Conservation (phyloP, 129 eudicot genomes). For the Calendula officinalis region DNA sequence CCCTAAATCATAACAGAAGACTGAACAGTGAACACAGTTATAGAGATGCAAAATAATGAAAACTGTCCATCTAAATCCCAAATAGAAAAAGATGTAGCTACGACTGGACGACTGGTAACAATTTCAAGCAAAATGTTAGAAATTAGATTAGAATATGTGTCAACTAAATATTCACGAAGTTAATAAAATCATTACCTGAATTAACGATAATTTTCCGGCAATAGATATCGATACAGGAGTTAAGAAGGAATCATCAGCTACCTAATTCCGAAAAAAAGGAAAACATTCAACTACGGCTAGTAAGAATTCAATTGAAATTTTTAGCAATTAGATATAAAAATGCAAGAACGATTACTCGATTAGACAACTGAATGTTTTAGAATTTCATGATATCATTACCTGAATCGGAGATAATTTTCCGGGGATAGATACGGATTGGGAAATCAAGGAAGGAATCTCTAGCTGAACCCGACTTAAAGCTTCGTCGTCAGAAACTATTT, state of each 20-base stretch:
- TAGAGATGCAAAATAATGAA: neutral
- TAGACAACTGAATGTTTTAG: neutral
- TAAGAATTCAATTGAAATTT: constrained; percentile 6
- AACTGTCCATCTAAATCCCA: neutral
- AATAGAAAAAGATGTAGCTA: neutral
- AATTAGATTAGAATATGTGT: neutral
- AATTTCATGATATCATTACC: constrained; percentile 12
- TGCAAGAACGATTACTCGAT: constrained; percentile 22
- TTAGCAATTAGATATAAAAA: constrained; percentile 17
- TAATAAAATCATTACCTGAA: constrained; percentile 14
- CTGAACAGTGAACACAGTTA: neutral
- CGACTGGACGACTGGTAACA: neutral
- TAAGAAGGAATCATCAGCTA: neutral
- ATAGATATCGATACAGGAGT: neutral
- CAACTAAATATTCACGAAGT: neutral
- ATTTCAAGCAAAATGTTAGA: neutral
- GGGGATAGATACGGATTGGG: constrained; percentile 16
- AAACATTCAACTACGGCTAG: neutral
- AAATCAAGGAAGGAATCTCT: constrained; percentile 20
- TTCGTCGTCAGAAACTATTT: constrained; percentile 2
- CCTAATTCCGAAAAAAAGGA: neutral
- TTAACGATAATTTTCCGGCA: constrained; percentile 14
- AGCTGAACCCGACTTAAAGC: constrained; percentile 1
- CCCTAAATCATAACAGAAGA: constrained; percentile 7
- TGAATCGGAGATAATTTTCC: neutral